A percentile compares a stretch with the other conserved stretches of the same genome.
These are phyloP conservation scores for Fistulinella staudtii DNA, from an alignment of 1,284 basidiomycete genomes.

Conservation along the genomic window DNA sequence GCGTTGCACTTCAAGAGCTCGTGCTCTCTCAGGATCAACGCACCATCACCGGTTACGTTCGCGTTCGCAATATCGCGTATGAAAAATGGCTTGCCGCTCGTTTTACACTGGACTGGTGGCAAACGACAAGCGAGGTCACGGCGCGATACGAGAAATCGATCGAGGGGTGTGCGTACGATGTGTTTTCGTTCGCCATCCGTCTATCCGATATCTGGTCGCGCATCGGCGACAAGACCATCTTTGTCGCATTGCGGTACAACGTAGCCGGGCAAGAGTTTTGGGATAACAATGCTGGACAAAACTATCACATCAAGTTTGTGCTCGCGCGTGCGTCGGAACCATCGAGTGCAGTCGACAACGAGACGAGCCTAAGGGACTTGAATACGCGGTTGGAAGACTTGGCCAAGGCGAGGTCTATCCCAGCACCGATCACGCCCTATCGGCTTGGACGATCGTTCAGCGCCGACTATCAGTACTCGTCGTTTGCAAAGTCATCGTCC, in stretches of 20 bases:
- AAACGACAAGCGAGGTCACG: slow-evolving; percentile 91
- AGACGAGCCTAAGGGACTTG: slow-evolving; percentile 42
- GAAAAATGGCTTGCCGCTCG: slow-evolving; percentile 86
- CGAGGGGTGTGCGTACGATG: slow-evolving; percentile 56
- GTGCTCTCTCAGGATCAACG: slow-evolving; percentile 59
- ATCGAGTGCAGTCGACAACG: slow-evolving; percentile 19
- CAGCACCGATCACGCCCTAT: slow-evolving; percentile 19
- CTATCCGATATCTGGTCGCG: slow-evolving; percentile 60
- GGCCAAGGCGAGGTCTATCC: slow-evolving; percentile 37
- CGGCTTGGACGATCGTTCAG: slow-evolving; percentile 23
- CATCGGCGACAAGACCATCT: slow-evolving; percentile 85
- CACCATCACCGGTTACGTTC: slow-evolving; percentile 64
- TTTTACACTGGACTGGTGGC: slow-evolving; percentile 94
- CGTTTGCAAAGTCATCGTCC: slow-evolving; percentile 36
- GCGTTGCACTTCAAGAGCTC: slow-evolving; percentile 54
- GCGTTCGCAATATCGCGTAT: slow-evolving; percentile 84
- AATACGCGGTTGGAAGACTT: slow-evolving; percentile 56
- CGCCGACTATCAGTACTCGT: slow-evolving; percentile 22
- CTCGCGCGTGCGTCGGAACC: slow-evolving; percentile 20
- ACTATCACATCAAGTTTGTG: slow-evolving; percentile 72
- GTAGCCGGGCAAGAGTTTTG: slow-evolving; percentile 75
- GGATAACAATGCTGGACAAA: slow-evolving; percentile 85
- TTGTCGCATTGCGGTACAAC: slow-evolving; percentile 77
- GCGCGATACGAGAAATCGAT: slow-evolving; percentile 72
- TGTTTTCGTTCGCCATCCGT: slow-evolving; percentile 65